Percentiles rank a stretch among this genome's conserved stretches.
phyloP scores from a whole-genome alignment of 495 filamentous ascomycete genomes.

The Amphirosellinia nigrospora region DNA sequence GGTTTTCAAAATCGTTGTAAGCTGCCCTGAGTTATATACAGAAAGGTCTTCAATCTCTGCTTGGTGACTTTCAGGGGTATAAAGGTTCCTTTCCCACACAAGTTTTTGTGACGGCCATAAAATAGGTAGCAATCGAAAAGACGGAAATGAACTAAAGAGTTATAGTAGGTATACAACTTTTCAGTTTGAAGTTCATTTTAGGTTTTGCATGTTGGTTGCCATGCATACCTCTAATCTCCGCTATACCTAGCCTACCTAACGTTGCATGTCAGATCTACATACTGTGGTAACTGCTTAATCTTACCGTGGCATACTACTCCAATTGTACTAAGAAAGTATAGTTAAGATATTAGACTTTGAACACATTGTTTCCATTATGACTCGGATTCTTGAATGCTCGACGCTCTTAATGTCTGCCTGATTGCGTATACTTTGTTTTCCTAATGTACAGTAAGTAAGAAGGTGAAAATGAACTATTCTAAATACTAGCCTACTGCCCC shows the following conservation, averaged over 20 bases:
- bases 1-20: background rate
- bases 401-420: background rate
- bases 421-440: background rate
- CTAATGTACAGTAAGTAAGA: background rate
- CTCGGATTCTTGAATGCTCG: background rate
- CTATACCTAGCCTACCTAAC: too few relatives aligned
- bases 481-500: background rate
- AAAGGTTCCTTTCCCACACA: background rate
- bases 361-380: background rate
- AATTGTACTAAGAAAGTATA: background rate
- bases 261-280: background rate
- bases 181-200: background rate
- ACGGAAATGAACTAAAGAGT: background rate
- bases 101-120: background rate
- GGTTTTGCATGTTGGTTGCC: conserved; percentile 5
- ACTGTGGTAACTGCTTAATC: background rate
- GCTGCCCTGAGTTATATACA: background rate
- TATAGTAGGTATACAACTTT: background rate
- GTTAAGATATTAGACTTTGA: background rate
- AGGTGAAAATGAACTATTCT: background rate
- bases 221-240: too few relatives aligned
- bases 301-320: background rate
- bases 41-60: background rate
- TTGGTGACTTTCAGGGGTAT: background rate
- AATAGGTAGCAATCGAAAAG: background rate